Conservation (phyloP, 768 basidiomycete genomes). For the Mycena kentingensis region DNA sequence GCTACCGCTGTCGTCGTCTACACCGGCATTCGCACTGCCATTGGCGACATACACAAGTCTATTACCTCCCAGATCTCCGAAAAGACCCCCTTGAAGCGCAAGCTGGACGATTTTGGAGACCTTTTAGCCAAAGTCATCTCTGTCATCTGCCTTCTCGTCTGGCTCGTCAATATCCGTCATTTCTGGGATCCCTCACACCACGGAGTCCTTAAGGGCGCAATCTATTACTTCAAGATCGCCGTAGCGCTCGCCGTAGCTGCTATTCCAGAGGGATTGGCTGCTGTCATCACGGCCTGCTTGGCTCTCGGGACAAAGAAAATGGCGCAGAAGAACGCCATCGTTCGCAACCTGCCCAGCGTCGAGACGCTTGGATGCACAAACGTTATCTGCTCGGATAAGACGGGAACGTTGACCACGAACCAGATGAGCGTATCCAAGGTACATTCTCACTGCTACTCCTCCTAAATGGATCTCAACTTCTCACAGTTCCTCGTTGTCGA, state of each 20-base stretch:
- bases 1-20: constrained; percentile 86
- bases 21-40: constrained; percentile 86
- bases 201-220: constrained; percentile 86
- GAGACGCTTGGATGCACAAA: constrained; percentile 98
- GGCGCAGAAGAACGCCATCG: constrained; percentile 98
- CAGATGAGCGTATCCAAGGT: constrained; percentile 95
- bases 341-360: constrained; percentile 92
- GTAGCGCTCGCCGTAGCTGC: constrained; percentile 98
- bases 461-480: constrained; percentile 6
- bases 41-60: constrained; percentile 96
- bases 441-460: constrained; percentile 3
- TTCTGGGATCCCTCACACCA: constrained; percentile 96
- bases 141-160: constrained; percentile 95
- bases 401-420: constrained; percentile 92
- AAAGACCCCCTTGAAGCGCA: constrained; percentile 96
- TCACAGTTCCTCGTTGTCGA: constrained; percentile 77
- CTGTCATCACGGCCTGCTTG: constrained; percentile 95
- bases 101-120: constrained; percentile 98
- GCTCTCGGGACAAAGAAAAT: constrained; percentile 98
- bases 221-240: constrained; percentile 99
- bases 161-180: constrained; percentile 95
- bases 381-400: constrained; percentile 99
- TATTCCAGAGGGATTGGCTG: constrained; percentile 97
- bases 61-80: constrained; percentile 92
- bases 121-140: constrained; percentile 96